Evolutionary conservation across 75 land plant species (phyloP), one percentile per base, ranked within the genome.

Genomic region (Pinus tabuliformis): DNA sequence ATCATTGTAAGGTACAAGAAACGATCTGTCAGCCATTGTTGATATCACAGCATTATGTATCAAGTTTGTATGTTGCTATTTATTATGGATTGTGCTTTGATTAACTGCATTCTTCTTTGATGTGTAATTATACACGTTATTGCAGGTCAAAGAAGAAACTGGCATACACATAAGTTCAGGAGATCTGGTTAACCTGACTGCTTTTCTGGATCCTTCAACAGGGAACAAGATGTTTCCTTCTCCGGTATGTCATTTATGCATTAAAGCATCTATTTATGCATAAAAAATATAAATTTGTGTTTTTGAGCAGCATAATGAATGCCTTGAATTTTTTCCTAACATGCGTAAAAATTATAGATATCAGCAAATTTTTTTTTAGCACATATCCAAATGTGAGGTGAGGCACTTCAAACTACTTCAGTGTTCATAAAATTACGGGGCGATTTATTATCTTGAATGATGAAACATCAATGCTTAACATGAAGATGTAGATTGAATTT

Each of bases 91-190:
- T 11, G n/a, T 68, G 33, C 3, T 11, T 42, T 42, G 52, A n/a
- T n/a, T 42, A 45, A 68, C 11, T 6, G 16, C 20, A n/a, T 68
- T 68, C 54, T 68, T n/a, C 42, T 39, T 42, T 68, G 63, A 72
- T 73, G 33, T 73, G 20, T 54, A 54, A 56, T 4, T 21, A 45
- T 75, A 26, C 13, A 37, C 17, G 9, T 20, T 75, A 20, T 80
- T 79, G 74, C 83, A 96, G 99, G 93, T 96, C 62, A 90, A 96
- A 77, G 98, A 96, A 81, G 99, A 96, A 85, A 90, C 79, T 68
- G 98, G 99, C 9, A 88, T 96, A 21, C 84, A 82, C 42, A 83
- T 96, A 65, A 92, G 85, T 59, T 37, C 83, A 37, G 85, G 86
- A 36, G 90, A 94, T 72, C 82, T 96, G 79, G 83, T 96, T 74